These are phyloP conservation scores for Abrus precatorius DNA, from an alignment of 306 rosid genomes.

Conservation along the genomic window DNA sequence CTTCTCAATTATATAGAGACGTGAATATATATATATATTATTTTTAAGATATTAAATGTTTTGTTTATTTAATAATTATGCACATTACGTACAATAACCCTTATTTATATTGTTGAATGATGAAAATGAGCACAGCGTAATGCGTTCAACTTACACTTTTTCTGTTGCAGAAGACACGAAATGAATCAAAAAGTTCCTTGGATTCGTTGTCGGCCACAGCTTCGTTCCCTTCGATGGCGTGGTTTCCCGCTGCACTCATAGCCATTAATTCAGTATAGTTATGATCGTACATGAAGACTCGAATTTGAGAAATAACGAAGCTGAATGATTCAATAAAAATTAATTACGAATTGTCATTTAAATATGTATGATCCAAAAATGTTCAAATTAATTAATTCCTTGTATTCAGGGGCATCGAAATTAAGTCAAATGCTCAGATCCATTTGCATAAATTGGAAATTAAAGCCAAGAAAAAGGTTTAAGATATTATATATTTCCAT, in stretches of 20 bases:
- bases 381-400: neutral
- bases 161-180: slow-evolving; percentile 76
- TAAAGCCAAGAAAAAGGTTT: neutral
- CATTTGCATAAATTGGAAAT: neutral
- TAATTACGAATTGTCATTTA: neutral
- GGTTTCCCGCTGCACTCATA: slow-evolving; percentile 53
- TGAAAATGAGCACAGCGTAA: neutral
- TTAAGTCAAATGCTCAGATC: neutral
- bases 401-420: neutral
- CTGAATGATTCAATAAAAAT: no score
- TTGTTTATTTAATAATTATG: no score
- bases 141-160: slow-evolving; percentile 58
- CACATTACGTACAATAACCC: no score
- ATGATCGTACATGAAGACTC: no score
- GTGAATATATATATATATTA: no score
- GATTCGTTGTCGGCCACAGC: slow-evolving; percentile 53
- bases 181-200: slow-evolving; percentile 78
- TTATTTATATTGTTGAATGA: neutral
- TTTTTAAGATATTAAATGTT: no score
- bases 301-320: no score
- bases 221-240: slow-evolving; percentile 44
- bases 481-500: no score
- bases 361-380: neutral
- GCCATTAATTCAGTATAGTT: neutral
- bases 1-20: no score